Base-by-base conservation (phyloP, 495 filamentous ascomycete genomes). In the Aspergillus incahuasiensis region DNA sequence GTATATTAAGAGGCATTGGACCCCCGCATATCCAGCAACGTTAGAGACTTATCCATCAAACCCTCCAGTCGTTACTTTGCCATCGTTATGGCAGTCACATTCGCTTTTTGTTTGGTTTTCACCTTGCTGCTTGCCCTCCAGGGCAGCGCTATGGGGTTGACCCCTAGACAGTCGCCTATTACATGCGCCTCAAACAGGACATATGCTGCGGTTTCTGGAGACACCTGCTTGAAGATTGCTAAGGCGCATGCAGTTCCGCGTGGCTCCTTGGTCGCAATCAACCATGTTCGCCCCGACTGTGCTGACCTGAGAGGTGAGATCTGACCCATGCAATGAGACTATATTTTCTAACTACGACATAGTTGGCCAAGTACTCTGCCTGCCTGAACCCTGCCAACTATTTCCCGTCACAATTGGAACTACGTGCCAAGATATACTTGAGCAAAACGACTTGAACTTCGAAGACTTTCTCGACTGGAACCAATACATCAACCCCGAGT, bases 401-500 rank as follows among this genome's bases (percentile, higher is more conserved):
- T 42, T 16, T 20, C 25, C 39, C 6, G 28, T 56, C 2, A 5
- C 13, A 8, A 9, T 18, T 5, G 54, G 44, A 13, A 30, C 28
- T 2, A 35, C 46, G 1, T 56, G 54, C 25, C 2, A 16, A 7
- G 38, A 43, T 5, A 44, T 56, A 7, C 8, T 15, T 0, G 25
- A 34, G 5, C 16, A 8, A 1, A 40, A 30, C 25, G 13, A 11
- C 6, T 35, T 50, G 34, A 41, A n/a, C 32, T 6, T 54, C 4
- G n/a, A 40, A 7, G 9, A 54, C 0, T 35, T 58, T 15, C 38
- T 42, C 3, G 24, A 38, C 0, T 58, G 56, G 56, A 58, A 58
- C 35, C 25, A 35, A 15, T 58, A 43, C 25, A n/a, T 58, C 34
- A 49, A 58, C 18, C 5, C 43, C 3, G 50, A 44, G n/a, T 58